These are phyloP conservation scores for Hypoxylon fuscum DNA, from an alignment of 495 filamentous ascomycete genomes.

Conservation along the genomic window DNA sequence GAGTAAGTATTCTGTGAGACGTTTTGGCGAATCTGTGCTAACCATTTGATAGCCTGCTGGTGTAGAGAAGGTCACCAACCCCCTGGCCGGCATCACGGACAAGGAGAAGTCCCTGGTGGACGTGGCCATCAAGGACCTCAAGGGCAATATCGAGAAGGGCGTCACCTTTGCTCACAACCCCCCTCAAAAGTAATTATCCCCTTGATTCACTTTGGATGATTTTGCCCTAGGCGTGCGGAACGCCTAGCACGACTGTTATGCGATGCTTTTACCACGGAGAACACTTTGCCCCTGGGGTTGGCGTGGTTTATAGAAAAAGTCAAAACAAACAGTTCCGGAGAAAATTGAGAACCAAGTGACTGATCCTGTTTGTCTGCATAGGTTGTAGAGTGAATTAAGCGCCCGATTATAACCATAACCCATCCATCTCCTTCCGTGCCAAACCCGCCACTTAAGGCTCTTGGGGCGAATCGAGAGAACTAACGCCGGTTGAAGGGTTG, in stretches of 20 bases:
- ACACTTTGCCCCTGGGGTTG: slow-evolving; percentile 25
- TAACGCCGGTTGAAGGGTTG: slow-evolving; percentile 13
- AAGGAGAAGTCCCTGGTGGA: slow-evolving; percentile 89
- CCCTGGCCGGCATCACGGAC: slow-evolving; percentile 74
- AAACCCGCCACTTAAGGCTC: slow-evolving; percentile 9
- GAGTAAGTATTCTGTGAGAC: slow-evolving; percentile 66
- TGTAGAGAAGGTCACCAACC: slow-evolving; percentile 82
- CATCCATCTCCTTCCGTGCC: slow-evolving; percentile 6
- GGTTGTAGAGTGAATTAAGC: slow-evolving; percentile 46
- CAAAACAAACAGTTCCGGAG: slow-evolving; percentile 37
- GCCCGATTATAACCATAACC: slow-evolving; percentile 7
- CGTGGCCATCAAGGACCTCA: slow-evolving; percentile 74
- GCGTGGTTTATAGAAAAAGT: slow-evolving; percentile 48
- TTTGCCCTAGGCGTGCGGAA: slow-evolving; percentile 20
- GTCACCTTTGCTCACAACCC: slow-evolving; percentile 87
- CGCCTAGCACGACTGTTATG: slow-evolving; percentile 22
- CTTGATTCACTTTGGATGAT: slow-evolving; percentile 35
- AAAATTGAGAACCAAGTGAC: slow-evolving; percentile 43
- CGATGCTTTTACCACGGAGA: slow-evolving; percentile 27
- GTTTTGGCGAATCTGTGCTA: slow-evolving; percentile 43
- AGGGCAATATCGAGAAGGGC: slow-evolving; percentile 94
- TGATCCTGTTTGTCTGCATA: slow-evolving; percentile 47
- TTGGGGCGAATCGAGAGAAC: slow-evolving; percentile 1
- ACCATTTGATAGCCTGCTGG: slow-evolving; percentile 70
- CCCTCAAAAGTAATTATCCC: slow-evolving; percentile 64